phyloP scores from a whole-genome alignment of 257 asterid genomes.

The Echium plantagineum region DNA sequence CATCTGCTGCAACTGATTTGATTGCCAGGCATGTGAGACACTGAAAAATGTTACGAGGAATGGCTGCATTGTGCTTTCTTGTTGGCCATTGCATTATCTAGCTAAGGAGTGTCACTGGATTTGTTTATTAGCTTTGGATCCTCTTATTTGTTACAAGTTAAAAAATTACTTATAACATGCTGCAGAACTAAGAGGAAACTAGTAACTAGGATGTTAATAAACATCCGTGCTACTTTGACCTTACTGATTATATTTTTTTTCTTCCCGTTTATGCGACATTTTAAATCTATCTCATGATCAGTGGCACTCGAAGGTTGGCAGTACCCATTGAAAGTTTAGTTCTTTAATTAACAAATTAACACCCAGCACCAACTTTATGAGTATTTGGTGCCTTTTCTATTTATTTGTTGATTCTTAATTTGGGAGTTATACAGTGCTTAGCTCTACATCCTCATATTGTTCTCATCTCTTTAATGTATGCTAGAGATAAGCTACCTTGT shows the following conservation, averaged over 20 bases:
- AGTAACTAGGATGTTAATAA: background rate
- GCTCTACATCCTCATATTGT: too few relatives aligned
- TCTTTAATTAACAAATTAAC: background rate
- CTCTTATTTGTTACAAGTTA: background rate
- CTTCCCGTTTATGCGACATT: too few relatives aligned
- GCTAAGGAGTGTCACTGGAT: background rate
- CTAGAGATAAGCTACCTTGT: background rate
- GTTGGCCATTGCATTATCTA: background rate
- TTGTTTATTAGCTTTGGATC: background rate
- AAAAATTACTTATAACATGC: background rate
- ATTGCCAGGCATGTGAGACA: slow-evolving; percentile 71
- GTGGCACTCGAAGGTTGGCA: background rate
- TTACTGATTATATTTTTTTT: background rate
- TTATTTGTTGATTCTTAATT: too few relatives aligned
- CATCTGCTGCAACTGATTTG: slow-evolving; percentile 96
- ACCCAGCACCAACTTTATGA: too few relatives aligned
- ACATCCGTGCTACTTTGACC: background rate
- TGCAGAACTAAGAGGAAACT: background rate
- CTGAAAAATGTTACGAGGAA: slow-evolving; percentile 16
- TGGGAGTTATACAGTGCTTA: too few relatives aligned
- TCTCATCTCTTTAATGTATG: background rate
- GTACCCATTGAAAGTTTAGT: background rate
- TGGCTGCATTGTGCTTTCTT: slow-evolving; percentile 8
- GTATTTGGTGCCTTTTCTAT: too few relatives aligned
- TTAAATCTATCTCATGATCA: too few relatives aligned